Evolutionary conservation across 2,329 filamentous ascomycete genomes (phyloP), one percentile per base, ranked within the genome.

Genomic region (Calycina herbarum): DNA sequence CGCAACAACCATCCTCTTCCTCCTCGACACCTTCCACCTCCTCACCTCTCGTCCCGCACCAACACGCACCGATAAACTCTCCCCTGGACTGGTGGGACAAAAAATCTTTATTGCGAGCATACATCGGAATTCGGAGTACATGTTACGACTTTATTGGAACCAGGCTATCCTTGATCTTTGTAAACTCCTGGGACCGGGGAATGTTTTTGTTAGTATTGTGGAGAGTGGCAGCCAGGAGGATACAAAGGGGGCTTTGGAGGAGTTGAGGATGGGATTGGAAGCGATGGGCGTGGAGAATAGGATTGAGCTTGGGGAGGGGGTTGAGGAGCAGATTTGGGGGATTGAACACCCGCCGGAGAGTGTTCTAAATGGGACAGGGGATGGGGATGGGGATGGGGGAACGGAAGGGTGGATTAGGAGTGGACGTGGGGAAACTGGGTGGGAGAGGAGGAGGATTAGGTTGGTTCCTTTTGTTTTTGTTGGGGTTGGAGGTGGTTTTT

Each of bases 171-270:
- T 89, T 6, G 78, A 83, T 1, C 78, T 92, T 24, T 81, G 84
- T 5, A 78, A 82, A 57, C 78, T 80, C 5, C 77, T 91, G 3
- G 89, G 89, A 0, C 77, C 82, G 0, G 80, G 86, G 2, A 91
- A 91, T 73, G 84, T 92, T 1, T 92, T 84, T 73, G 82, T 93
- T 51, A 87, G 85, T 66, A 82, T 92, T 35, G 83, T 85, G 66
- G 89, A 92, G 75, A 89, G 86, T 71, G 89, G 89, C 5, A 90
- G 86, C 73, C 87, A 84, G 79, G 90, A 92, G 74, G 80, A 87
- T 65, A 90, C 85, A 20, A 48, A 24, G 7, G 48, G n/a, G 7
- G 48, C 7, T 51, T 27, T 24, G 20, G 48, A 24, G 17, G n/a
- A 48, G 17, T 20, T 48, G 10, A 24, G 20, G 20, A 3, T n/a